Evolutionary conservation across 129 eudicot genomes (phyloP).

Genomic region (Tanacetum coccineum): DNA sequence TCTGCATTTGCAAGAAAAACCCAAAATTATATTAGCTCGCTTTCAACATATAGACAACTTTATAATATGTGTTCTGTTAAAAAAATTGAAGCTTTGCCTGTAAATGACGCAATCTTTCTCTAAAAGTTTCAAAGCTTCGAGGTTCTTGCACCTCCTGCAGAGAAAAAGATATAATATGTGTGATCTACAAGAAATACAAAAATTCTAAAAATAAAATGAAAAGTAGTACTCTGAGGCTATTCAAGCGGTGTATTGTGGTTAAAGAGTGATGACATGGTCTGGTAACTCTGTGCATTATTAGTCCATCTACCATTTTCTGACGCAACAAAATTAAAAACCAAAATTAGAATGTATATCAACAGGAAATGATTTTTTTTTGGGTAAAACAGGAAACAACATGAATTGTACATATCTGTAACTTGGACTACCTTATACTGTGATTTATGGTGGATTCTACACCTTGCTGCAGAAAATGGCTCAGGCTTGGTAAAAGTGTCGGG

Average conservation of each 20-base stretch:
- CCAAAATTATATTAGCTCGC: slow-evolving; percentile 6
- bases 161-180: slow-evolving; percentile 3
- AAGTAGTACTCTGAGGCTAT: slow-evolving; percentile 49
- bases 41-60: background rate
- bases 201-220: background rate
- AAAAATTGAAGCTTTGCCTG: slow-evolving; percentile 53
- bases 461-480: slow-evolving; percentile 88
- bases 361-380: too few species aligned
- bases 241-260: slow-evolving; percentile 49
- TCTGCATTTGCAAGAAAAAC: slow-evolving; percentile 46
- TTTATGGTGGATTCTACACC: slow-evolving; percentile 64
- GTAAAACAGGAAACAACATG: background rate
- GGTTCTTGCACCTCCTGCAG: slow-evolving; percentile 75
- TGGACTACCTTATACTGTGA: slow-evolving; percentile 47
- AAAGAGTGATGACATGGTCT: slow-evolving; percentile 77
- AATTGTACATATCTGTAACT: background rate
- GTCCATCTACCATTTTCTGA: slow-evolving; percentile 57
- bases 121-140: slow-evolving; percentile 68
- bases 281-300: slow-evolving; percentile 60
- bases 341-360: slow-evolving; percentile 1
- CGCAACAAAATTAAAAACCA: slow-evolving; percentile 24
- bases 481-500: slow-evolving; percentile 45
- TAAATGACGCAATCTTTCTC: slow-evolving; percentile 78
- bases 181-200: slow-evolving; percentile 9
- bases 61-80: background rate